Evolutionary conservation across 2,329 filamentous ascomycete species (phyloP), one percentile per base, ranked within the genome.

Genomic region (Kalmusia sp.): DNA sequence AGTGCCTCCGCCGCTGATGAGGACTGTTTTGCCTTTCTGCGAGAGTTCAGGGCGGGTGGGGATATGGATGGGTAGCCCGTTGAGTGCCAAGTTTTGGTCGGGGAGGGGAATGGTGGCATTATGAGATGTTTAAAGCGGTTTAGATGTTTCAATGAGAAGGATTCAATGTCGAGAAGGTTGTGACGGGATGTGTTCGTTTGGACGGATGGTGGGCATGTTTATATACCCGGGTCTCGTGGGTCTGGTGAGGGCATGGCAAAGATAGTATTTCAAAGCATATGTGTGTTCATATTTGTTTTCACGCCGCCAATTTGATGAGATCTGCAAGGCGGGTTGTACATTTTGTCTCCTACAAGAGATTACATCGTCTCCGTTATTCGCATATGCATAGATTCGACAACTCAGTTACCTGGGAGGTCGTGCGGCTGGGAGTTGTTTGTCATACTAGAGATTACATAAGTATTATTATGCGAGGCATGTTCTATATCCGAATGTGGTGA

Each of bases 1-100:
- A 3, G 64, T 76, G 6, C 77, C 78, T 6, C 59, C 63, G 17
- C 79, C 79, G 3, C 79, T 82, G 12, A 71, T 57, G 2, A 69
- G 12, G 19, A 69, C 49, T 4, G 57, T 61, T 38, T 68, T 69
- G 19, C 66, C 66, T 37, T 58, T 57, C 15, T 54, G 53, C 11
- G 63, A 58, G 2, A 76, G 63, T 33, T 55, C 55, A n/a, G 63
- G 58, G 11, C 51, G 58, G 45, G 49, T 50, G 17, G 76, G 50
- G 78, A 70, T 19, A 68, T 52, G 28, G 64, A 33, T 2, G 58
- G 55, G 47, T 69, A 68, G 44, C 55, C 45, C 11, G 17, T 59
- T 14, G 38, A 14, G 58, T 67, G 65, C 49, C 52, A 63, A 9
- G 14, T 57, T 17, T 52, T 30, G 21, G 61, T 63, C 15, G 58